Base-by-base conservation (phyloP, 768 basidiomycete genomes). In the Podaxis sp. region DNA sequence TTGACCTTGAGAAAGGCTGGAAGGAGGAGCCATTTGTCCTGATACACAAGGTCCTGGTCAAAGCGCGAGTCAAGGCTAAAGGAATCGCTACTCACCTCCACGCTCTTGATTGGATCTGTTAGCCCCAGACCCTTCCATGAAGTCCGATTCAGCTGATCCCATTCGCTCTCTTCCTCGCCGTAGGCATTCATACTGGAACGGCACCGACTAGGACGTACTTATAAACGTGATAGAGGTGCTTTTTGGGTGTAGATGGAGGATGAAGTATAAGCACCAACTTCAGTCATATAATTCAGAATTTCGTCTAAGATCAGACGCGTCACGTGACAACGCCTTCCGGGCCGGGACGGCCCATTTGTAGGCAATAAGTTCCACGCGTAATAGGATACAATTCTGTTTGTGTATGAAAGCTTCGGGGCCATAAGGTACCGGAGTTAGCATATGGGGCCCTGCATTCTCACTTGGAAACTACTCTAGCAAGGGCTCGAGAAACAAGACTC, bases 1-100 rank as follows among this genome's bases (percentile, higher is more conserved):
- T 99, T 99, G 65, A 97, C 93, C 76, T 96, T 92, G 57, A 99
- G 82, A 71, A 99, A 99, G 9, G 96, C 96, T 1, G 97, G 97
- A 2, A 99, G 80, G 9, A 99, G 79, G 19, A 97, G 86, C 97
- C 97, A 99, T 87, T 99, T 99, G 73, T 99, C 97, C 96, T 97
- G 36, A 13, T 54, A 28, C 56, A 58, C 62, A 38, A 49, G 2
- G 1, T 51, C 49, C 24, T 28, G 49, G 12, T 13, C 24, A 12
- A 51, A 15, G 22, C 12, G 9, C 49, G 13, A 12, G 22, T 12
- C 49, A 28, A 26, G 19, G 24, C 5, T 22, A 24, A 51, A 26
- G 2, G 19, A 46, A 28, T 51, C 36, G 52, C 24, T n/a, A 75
- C 87, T 68, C 71, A 94, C 96, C 85, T 97, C 90, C 17, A 99